Conservation (phyloP, 2,329 filamentous ascomycete species). For the Trichoderma endophyticum region DNA sequence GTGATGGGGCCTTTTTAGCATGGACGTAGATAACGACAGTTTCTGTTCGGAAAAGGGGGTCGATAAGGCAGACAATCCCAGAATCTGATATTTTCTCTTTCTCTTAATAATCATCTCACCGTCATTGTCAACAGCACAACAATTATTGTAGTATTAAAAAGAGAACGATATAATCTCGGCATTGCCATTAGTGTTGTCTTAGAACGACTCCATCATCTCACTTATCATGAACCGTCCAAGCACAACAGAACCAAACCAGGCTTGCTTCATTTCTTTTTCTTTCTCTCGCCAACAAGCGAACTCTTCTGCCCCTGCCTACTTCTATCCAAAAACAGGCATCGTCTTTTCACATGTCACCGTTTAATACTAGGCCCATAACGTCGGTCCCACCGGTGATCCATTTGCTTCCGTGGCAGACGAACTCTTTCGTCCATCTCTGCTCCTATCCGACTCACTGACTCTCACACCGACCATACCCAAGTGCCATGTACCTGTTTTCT, state of each 20-base stretch:
- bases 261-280: not conserved
- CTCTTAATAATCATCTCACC: not conserved
- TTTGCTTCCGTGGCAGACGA: not conserved
- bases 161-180: not conserved
- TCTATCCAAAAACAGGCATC: not conserved
- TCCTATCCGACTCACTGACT: not conserved
- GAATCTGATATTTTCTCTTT: not conserved
- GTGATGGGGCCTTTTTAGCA: not conserved
- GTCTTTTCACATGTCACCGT: not conserved
- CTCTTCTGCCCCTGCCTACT: not conserved
- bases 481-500: not conserved
- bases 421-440: not conserved
- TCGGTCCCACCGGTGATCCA: not conserved
- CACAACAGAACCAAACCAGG: not conserved
- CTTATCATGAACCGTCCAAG: not conserved
- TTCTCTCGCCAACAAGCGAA: not conserved
- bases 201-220: not conserved
- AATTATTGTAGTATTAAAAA: not conserved
- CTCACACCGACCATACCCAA: not conserved
- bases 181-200: not conserved
- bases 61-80: not conserved
- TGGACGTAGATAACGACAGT: not conserved
- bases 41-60: not conserved
- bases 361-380: not conserved
- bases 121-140: not conserved